phyloP scores from a whole-genome alignment of 768 basidiomycete genomes.

The Psilocybe subaeruginosa region DNA sequence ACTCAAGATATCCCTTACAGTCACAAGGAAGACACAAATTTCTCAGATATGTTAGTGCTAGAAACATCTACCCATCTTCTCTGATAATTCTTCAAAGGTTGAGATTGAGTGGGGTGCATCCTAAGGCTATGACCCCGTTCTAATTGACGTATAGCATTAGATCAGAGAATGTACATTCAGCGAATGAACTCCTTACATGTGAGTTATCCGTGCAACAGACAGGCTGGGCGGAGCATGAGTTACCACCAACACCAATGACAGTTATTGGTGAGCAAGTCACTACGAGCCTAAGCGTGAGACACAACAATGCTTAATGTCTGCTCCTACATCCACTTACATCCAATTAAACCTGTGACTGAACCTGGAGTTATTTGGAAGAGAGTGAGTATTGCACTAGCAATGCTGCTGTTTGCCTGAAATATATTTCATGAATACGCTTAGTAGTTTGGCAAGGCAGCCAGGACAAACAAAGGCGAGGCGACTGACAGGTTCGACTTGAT shows the following conservation, averaged over 20 bases:
- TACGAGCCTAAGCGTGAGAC: not conserved
- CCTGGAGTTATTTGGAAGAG: not conserved
- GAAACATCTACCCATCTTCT: too few species aligned
- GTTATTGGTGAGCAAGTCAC: slow-evolving; percentile 2
- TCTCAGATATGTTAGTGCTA: too few species aligned
- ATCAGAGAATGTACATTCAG: not conserved
- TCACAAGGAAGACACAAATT: too few species aligned
- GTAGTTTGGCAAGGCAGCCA: too few species aligned
- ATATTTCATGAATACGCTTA: too few species aligned
- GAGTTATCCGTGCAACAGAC: slow-evolving; percentile 6
- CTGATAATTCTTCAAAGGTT: not conserved
- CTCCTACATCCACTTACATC: not conserved
- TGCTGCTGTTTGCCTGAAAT: not conserved
- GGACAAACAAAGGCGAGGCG: too few species aligned
- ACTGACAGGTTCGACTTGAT: not conserved
- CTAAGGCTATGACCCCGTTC: not conserved
- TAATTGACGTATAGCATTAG: not conserved
- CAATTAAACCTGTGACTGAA: not conserved
- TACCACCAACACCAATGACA: not conserved
- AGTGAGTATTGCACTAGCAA: not conserved
- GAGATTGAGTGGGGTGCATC: not conserved
- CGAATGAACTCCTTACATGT: not conserved
- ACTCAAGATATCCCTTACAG: too few species aligned
- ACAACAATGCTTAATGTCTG: too few species aligned
- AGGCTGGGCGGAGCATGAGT: slow-evolving; percentile 1